Evolutionary conservation across 2,329 filamentous ascomycete genomes (phyloP), one percentile per base, ranked within the genome.

Genomic region (Cucurbitaria berberidis): DNA sequence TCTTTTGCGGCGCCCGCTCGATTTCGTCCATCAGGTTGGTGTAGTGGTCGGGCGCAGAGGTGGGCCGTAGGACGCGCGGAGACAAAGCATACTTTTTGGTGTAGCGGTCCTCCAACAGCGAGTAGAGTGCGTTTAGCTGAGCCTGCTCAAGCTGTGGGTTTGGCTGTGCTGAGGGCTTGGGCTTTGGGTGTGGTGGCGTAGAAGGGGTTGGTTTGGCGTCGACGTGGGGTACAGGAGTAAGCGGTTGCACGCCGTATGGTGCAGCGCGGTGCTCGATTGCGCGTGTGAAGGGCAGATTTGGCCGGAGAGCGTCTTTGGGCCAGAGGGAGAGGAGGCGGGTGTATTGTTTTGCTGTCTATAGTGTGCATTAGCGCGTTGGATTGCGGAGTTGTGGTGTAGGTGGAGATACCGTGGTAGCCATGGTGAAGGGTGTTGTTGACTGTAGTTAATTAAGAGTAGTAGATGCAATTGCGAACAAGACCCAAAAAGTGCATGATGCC

Each of bases 101-200:
- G 62, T 85, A 86, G 43, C 82, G 74, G 65, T 87, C 80, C 59
- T 86, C 83, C 2, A 88, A 74, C n/a, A 88, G 73, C 2, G 82
- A 80, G 57, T 83, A 85, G 1, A 87, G 78, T 4, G 83, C 84
- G 61, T 86, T 86, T 48, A 85, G 71, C 61, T 84, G 78, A 27
- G 70, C 69, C 27, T 76, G 63, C 55, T 83, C 80, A 22, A 63
- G 60, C 19, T 61, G 54, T 1, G 64, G 62, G 15, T 62, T 60
- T 44, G 55, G 39, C 4, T 53, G 55, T 16, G 60, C 39, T n/a
- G 59, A 45, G 1, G 57, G 21, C 11, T 60, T 10, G 40, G 11
- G 60, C 45, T 40, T 50, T 21, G 36, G n/a, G 5, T 19, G 48
- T 21, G 57, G 21, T 27, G 51, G 42, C 1, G 56, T 24, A 10